Conservation (phyloP, 345 rosid genomes). For the Rhodamnia argentea region DNA sequence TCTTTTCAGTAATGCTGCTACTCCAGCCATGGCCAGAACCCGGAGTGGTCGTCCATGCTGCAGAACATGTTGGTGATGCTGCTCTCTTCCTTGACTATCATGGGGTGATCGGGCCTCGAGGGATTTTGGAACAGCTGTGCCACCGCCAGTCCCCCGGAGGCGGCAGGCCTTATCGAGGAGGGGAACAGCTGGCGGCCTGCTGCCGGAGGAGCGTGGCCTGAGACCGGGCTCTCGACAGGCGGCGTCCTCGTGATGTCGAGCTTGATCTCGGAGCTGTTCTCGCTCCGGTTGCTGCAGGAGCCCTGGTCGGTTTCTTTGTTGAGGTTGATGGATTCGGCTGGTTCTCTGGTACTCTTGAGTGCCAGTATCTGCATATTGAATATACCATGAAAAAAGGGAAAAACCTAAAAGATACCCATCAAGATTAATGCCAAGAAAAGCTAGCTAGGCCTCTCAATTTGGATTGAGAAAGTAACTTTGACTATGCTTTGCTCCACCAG, state of each 20-base stretch:
- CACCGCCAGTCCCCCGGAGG: conserved; percentile 4
- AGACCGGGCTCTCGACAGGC: conserved; percentile 67
- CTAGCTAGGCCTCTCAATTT: neutral
- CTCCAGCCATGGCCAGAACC: conserved; percentile 98
- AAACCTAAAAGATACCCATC: neutral
- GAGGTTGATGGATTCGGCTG: conserved; percentile 77
- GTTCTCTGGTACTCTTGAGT: conserved; percentile 62
- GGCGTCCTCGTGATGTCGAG: conserved; percentile 71
- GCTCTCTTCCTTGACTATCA: conserved; percentile 76
- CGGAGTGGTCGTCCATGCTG: conserved; percentile 79
- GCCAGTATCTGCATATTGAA: conserved; percentile 58
- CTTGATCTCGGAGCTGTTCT: conserved; percentile 79
- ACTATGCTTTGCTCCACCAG: neutral
- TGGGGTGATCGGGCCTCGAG: conserved; percentile 14
- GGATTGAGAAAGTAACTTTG: neutral
- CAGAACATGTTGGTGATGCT: conserved; percentile 85
- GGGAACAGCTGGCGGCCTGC: conserved; percentile 55
- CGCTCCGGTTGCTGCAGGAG: conserved; percentile 88
- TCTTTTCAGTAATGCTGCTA: conserved; percentile 44
- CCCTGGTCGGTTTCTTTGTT: conserved; percentile 90
- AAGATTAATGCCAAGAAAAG: neutral
- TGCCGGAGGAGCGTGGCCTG: conserved; percentile 18
- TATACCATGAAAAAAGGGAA: neutral
- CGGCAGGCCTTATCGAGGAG: conserved; percentile 2
- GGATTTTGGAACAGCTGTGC: conserved; percentile 52